Percentiles rank a stretch among this genome's conserved stretches.
Conservation (phyloP, 208 protist species). For the Phytomonas francai region DNA sequence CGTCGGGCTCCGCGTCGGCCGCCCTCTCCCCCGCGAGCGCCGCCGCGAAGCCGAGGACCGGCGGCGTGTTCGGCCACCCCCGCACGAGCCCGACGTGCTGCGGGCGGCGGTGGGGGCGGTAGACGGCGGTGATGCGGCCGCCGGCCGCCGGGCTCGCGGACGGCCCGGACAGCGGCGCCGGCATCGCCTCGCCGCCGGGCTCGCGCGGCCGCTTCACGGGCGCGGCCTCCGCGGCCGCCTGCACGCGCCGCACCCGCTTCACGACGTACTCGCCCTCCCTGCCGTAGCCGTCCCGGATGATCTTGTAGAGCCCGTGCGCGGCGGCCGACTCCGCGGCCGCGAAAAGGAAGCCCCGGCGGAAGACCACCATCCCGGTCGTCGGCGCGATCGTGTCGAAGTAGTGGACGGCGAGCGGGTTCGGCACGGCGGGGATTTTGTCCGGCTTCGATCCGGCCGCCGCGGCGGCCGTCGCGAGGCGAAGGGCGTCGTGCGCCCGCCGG, state of each 20-base stretch:
- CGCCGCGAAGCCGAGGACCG: conserved; percentile 39
- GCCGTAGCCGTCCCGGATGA: conserved; percentile 79
- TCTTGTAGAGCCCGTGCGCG: conserved; percentile 92
- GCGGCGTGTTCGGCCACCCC: conserved; percentile 61
- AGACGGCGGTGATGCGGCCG: conserved; percentile 42
- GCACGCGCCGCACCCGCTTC: conserved; percentile 34
- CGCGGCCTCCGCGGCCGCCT: background rate
- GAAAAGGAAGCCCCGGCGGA: conserved; percentile 95
- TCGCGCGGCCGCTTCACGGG: conserved; percentile 11
- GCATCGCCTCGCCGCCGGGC: conserved; percentile 12
- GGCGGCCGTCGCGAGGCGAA: conserved; percentile 22
- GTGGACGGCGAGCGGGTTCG: conserved; percentile 70
- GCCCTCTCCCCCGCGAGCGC: conserved; percentile 16
- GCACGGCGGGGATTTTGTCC: conserved; percentile 13
- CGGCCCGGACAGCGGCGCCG: conserved; percentile 1
- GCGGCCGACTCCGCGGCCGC: conserved; percentile 91
- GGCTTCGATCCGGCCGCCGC: background rate
- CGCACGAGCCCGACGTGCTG: conserved; percentile 55
- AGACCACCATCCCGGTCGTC: conserved; percentile 82
- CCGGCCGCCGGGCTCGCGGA: conserved; percentile 9
- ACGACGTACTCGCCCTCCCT: conserved; percentile 66
- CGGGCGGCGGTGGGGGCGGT: conserved; percentile 39
- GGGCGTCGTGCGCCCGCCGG: conserved; percentile 69
- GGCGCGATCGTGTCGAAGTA: conserved; percentile 98
- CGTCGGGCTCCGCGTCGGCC: background rate